Base-by-base conservation (phyloP, 352 stramenopile genomes). In the Lagenidium giganteum region DNA sequence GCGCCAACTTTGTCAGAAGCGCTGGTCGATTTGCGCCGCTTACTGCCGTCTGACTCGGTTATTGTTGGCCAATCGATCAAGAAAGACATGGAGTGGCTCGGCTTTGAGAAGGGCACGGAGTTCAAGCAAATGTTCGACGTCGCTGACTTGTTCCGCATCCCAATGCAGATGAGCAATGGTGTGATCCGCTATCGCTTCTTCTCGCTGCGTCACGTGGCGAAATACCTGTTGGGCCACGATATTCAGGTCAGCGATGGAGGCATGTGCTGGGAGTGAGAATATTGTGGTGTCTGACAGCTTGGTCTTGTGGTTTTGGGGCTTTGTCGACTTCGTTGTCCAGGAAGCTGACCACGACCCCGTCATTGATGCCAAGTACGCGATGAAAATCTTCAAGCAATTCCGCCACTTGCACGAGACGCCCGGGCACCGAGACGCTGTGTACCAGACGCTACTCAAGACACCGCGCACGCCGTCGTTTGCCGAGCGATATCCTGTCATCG, bases 11-110 rank as follows among this genome's bases (percentile, higher is more conserved):
- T 97, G 18, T 47, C 82, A 16, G 72, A 92, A 24, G 87, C 87
- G 23, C 55, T 95, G 11, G 46, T 79, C 28, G 44, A 83, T 22
- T 68, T 97, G n/a, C 84, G 85, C 31, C 37, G 40, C 4, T 64
- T 92, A 18, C 48, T 97, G 30, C 86, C 84, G 4, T 62, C 69
- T 16, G 64, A 95, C 44, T 85, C 75, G 26, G 78, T 97, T 17
- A 89, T 97, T 41, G 84, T 97, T 30, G 89, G 89, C 8, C 89
- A 97, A 54, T 92, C 81, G 20, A 96, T 97, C 44, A 86, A 95
- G 65, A 95, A 97, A 46, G 89, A 97, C 53, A 66, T 96, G 11
- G 77, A 94, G 32, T 97, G 89, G 89, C 76, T 96, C 16, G 70
- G 58, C 12, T 67, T 97, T 31, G 63, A 87, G 48, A 76, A 87